Percentiles rank a stretch among this genome's conserved stretches.
phyloP scores from a whole-genome alignment of 2,329 filamentous ascomycete species.

The Fusarium clavum region DNA sequence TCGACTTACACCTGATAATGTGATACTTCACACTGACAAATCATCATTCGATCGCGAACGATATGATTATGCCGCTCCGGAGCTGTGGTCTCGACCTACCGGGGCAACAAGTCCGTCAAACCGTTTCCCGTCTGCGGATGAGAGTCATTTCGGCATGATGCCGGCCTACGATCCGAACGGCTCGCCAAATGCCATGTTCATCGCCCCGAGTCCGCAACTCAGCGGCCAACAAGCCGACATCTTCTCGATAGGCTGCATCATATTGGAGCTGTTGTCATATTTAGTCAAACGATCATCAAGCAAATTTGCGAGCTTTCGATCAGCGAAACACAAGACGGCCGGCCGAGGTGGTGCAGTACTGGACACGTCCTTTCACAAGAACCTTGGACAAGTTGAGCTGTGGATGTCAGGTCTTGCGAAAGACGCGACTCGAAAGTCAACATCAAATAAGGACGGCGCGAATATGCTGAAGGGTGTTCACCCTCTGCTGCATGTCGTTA shows the following conservation, averaged over 20 bases:
- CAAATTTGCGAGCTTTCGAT: conserved; percentile 74
- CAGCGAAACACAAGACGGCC: conserved; percentile 70
- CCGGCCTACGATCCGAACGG: conserved; percentile 44
- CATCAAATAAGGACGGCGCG: conserved; percentile 54
- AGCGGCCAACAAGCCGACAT: conserved; percentile 73
- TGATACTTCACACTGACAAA: conserved; percentile 57
- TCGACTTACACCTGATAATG: conserved; percentile 58
- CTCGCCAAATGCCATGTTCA: conserved; percentile 50
- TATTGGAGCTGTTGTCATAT: conserved; percentile 77
- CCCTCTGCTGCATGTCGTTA: conserved; percentile 64
- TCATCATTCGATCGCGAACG: conserved; percentile 72
- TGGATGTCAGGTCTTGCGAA: conserved; percentile 74
- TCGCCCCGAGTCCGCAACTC: conserved; percentile 57
- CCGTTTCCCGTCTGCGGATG: conserved; percentile 53
- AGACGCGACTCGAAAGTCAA: conserved; percentile 64
- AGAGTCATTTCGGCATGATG: conserved; percentile 52
- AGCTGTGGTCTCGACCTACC: conserved; percentile 65
- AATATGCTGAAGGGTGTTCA: conserved; percentile 62
- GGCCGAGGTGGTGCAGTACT: conserved; percentile 70
- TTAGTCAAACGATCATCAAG: conserved; percentile 74
- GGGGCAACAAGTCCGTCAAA: conserved; percentile 52
- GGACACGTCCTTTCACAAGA: conserved; percentile 79
- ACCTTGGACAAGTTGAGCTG: conserved; percentile 73
- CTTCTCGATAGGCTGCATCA: conserved; percentile 79
- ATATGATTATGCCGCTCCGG: conserved; percentile 80